Conservation (phyloP, 1,284 basidiomycete species). For the Rhodofomes roseus region DNA sequence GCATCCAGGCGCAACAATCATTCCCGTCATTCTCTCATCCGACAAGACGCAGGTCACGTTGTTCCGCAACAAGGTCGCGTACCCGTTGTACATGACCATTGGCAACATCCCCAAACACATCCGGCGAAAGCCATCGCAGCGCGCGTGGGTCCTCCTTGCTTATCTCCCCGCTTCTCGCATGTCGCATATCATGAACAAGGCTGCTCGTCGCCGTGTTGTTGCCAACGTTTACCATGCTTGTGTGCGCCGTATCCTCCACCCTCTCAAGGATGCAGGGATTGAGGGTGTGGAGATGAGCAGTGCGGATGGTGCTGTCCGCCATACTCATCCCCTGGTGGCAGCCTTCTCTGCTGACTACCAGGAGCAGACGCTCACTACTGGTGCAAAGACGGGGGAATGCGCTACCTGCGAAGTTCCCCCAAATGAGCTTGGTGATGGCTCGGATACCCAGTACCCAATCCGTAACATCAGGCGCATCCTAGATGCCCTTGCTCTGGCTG, state of each 20-base stretch:
- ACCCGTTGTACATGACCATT: slow-evolving; percentile 24
- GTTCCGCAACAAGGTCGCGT: slow-evolving; percentile 21
- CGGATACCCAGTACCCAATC: no score
- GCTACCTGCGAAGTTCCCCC: no score
- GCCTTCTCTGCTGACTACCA: slow-evolving; percentile 17
- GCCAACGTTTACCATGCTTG: slow-evolving; percentile 22
- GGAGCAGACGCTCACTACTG: no score
- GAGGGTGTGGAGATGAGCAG: background rate
- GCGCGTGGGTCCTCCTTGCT: slow-evolving; percentile 31
- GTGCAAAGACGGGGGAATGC: no score
- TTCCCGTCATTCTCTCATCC: slow-evolving; percentile 36
- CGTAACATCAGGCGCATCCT: background rate
- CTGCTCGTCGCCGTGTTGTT: slow-evolving; percentile 6
- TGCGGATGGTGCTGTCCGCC: background rate
- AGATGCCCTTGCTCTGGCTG: background rate
- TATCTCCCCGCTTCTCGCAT: slow-evolving; percentile 33
- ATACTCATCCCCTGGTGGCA: background rate
- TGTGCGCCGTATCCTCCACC: slow-evolving; percentile 14
- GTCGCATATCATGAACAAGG: slow-evolving; percentile 19
- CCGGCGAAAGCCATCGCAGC: slow-evolving; percentile 20
- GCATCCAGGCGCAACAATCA: slow-evolving; percentile 32
- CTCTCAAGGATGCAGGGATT: slow-evolving; percentile 9
- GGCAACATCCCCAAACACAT: background rate
- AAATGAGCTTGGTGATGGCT: no score
- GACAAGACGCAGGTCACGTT: slow-evolving; percentile 14